Conservation (phyloP, 2,329 filamentous ascomycete genomes). For the Taxawa tesnikishii region DNA sequence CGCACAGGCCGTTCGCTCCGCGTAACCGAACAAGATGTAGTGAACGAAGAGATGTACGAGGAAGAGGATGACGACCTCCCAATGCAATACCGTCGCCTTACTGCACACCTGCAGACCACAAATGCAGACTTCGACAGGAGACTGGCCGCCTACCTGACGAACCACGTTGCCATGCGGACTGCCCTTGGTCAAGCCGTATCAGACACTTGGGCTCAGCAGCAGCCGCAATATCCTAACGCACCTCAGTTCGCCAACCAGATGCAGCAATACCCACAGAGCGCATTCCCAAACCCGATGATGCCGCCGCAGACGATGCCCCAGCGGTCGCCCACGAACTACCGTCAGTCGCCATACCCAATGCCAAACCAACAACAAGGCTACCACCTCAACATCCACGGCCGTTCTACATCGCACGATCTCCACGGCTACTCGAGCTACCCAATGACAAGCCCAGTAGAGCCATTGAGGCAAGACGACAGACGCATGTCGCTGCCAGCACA, state of each 20-base stretch:
- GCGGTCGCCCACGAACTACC: slow-evolving; percentile 17
- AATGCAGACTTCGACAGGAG: slow-evolving; percentile 50
- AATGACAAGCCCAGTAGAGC: slow-evolving; percentile 6
- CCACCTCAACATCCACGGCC: slow-evolving; percentile 24
- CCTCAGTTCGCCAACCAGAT: slow-evolving; percentile 28
- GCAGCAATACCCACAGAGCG: slow-evolving; percentile 10
- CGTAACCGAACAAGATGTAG: slow-evolving; percentile 75
- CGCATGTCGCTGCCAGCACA: slow-evolving; percentile 30
- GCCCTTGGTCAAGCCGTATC: slow-evolving; percentile 33
- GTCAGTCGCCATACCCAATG: slow-evolving; percentile 30
- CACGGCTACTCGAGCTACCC: slow-evolving; percentile 10
- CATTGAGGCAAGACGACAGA: slow-evolving; percentile 16
- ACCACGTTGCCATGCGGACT: slow-evolving; percentile 44
- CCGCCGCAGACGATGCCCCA: slow-evolving; percentile 14
- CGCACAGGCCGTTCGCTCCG: slow-evolving; percentile 72
- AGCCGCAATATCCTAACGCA: slow-evolving; percentile 22
- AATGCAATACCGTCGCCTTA: slow-evolving; percentile 51
- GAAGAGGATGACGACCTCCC: slow-evolving; percentile 78
- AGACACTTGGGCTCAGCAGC: slow-evolving; percentile 28
- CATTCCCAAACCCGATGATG: slow-evolving; percentile 14
- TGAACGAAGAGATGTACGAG: slow-evolving; percentile 92
- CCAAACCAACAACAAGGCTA: slow-evolving; percentile 14
- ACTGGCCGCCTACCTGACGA: slow-evolving; percentile 46
- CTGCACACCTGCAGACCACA: slow-evolving; percentile 48
- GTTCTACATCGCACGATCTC: slow-evolving; percentile 29